A percentile compares a stretch with the other conserved stretches of the same genome.
These are phyloP conservation scores for Neurospora sp. DNA, from an alignment of 495 filamentous ascomycete genomes.

Conservation along the genomic window DNA sequence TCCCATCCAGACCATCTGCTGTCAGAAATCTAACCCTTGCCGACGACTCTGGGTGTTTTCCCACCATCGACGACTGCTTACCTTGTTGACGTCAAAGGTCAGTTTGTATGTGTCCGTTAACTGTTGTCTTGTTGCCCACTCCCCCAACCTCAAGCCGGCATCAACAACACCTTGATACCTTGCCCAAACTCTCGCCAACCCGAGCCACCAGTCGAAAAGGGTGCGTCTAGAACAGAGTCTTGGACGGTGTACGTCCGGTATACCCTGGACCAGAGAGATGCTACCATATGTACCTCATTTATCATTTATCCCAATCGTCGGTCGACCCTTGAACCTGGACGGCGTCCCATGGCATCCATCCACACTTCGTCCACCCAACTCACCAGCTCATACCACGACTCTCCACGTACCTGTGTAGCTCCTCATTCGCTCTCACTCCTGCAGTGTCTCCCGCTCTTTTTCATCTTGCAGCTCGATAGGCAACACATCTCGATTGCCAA, in stretches of 20 bases:
- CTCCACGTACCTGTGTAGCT: neutral
- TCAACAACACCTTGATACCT: neutral
- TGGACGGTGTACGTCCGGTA: neutral
- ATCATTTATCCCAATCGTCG: neutral
- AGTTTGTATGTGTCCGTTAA: neutral
- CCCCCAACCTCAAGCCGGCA: neutral
- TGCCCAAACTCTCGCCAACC: neutral
- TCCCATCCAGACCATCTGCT: neutral
- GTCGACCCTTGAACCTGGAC: neutral
- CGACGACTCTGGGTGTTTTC: neutral
- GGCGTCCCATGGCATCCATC: neutral
- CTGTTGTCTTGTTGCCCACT: neutral
- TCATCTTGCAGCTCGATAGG: neutral
- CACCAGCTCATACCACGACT: neutral
- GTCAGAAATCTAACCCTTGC: neutral
- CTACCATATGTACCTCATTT: neutral
- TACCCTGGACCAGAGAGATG: neutral
- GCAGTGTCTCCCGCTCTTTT: neutral
- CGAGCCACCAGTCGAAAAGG: neutral
- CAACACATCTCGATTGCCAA: neutral
- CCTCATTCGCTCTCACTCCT: neutral
- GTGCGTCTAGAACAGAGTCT: neutral
- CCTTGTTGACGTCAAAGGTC: neutral
- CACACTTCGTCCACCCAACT: neutral
- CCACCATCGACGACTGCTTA: neutral